Conservation (phyloP, 306 rosid genomes). For the Castanospermum australe region DNA sequence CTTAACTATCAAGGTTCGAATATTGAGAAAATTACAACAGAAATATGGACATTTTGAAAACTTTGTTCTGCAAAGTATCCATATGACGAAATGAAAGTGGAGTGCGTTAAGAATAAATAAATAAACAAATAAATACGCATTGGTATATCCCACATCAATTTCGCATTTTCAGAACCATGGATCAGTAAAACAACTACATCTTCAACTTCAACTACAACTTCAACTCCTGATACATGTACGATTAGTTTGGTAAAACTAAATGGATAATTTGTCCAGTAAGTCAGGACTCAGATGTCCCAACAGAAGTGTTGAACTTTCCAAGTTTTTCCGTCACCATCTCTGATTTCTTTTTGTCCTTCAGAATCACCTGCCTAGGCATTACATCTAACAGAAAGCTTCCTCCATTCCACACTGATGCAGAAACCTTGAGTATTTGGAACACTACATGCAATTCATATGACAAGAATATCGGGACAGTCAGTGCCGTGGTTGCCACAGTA, state of each 20-base stretch:
- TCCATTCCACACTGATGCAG: conserved; percentile 90
- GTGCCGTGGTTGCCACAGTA: conserved; percentile 89
- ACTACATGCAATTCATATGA: conserved; percentile 64
- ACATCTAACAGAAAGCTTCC: conserved; percentile 92
- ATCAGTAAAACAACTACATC: not conserved
- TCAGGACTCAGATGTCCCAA: not conserved
- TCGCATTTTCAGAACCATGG: conserved; percentile 3
- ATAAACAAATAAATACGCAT: not conserved
- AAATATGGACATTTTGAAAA: not conserved
- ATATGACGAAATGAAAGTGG: not conserved
- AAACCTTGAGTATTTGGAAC: conserved; percentile 87
- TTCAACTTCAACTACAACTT: not conserved
- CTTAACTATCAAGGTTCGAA: no score
- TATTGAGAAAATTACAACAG: not conserved
- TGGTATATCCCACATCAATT: not conserved
- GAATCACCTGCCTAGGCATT: conserved; percentile 93
- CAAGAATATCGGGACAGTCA: conserved; percentile 86
- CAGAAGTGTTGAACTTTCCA: not conserved
- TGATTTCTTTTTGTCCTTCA: conserved; percentile 78
- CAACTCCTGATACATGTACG: not conserved
- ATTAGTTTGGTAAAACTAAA: not conserved
- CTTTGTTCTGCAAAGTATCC: not conserved
- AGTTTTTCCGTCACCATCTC: conserved; percentile 24
- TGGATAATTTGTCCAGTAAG: not conserved
- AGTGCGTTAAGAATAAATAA: not conserved